Conservation (phyloP, 352 stramenopile genomes). For the Phytophthora kernoviae region DNA sequence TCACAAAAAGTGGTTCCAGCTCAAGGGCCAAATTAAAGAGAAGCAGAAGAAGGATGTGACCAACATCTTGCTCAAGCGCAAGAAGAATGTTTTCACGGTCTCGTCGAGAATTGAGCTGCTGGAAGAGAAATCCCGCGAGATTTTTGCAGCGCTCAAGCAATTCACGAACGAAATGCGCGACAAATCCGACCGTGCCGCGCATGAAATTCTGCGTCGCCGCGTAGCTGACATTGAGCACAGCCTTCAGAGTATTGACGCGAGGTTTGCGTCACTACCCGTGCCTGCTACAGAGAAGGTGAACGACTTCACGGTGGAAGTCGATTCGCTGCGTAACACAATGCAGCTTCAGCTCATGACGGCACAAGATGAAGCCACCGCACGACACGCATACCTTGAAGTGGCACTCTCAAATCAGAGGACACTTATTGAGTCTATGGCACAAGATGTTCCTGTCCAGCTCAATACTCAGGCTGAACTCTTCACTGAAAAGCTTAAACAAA, state of each 20-base stretch:
- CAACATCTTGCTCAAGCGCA: slow-evolving; percentile 78
- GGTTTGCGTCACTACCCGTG: slow-evolving; percentile 36
- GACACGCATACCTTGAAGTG: slow-evolving; percentile 34
- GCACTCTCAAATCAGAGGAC: slow-evolving; percentile 38
- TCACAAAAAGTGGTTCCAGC: slow-evolving; percentile 72
- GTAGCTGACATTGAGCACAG: slow-evolving; percentile 57
- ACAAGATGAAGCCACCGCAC: slow-evolving; percentile 32
- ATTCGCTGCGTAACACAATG: slow-evolving; percentile 33
- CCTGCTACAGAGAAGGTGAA: slow-evolving; percentile 51
- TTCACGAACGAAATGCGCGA: slow-evolving; percentile 58
- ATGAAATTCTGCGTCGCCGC: slow-evolving; percentile 57
- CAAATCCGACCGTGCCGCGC: slow-evolving; percentile 47
- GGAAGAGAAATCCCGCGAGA: slow-evolving; percentile 72
- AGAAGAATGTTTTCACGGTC: slow-evolving; percentile 83
- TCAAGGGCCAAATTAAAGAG: slow-evolving; percentile 76
- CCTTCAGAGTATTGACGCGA: slow-evolving; percentile 53
- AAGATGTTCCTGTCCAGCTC: slow-evolving; percentile 35
- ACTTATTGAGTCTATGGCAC: slow-evolving; percentile 32
- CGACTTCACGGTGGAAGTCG: slow-evolving; percentile 47
- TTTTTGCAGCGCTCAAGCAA: slow-evolving; percentile 71
- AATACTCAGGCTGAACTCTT: slow-evolving; percentile 36
- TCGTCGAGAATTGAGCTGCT: slow-evolving; percentile 74
- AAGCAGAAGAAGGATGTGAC: slow-evolving; percentile 79
- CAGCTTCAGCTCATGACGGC: slow-evolving; percentile 42
- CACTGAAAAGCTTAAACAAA: slow-evolving; percentile 44